Base-by-base conservation (phyloP, 176 grass and related monocot genomes). In the Avena atlantica region DNA sequence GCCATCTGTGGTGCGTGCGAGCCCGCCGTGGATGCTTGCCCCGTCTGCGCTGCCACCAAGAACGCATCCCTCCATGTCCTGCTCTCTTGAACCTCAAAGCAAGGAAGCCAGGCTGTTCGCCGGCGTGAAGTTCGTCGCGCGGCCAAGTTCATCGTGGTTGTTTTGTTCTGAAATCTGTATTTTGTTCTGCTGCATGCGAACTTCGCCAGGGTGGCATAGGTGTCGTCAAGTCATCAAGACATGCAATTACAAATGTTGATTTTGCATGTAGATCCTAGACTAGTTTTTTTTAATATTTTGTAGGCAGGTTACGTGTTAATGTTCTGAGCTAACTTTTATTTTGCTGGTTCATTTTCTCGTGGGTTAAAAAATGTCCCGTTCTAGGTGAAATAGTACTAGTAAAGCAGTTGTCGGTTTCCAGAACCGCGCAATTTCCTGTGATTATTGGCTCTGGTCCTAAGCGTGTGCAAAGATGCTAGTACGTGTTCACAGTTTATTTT, bases 51-150 rank as follows among this genome's bases (percentile, higher is more conserved):
- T 0, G 70, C 86, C 51, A 16, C 51, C 8, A 93, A 93, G 82
- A 91, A 91, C 51, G 89, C 90, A 19, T 93, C 74, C 55, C 86
- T 97, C 21, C 82, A 91, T 8, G 80, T 97, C 61, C 67, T 90
- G 44, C 42, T 89, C 15, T 72, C 53, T 1, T 92, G 74, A 93
- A 3, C 31, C 15, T 19, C 45, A 6, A 6, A 0, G 44, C 59
- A 4, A 4, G 68, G 9, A 6, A 0, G 44, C 59, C 8, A 4
- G 68, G 9, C 48, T 57, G 45, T 52, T 15, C n/a, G 17, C n/a
- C 61, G 10, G 17, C 44, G 9, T 7, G 3, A 5, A 23, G 9
- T 16, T n/a, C 31, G 2, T 45, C n/a, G 1, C 13, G 9, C 2
- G 5, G 57, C 12, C 72, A 2, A 52, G 45, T 20, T 66, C 12